Conservation (phyloP, 345 rosid genomes). For the Brassica napus region DNA sequence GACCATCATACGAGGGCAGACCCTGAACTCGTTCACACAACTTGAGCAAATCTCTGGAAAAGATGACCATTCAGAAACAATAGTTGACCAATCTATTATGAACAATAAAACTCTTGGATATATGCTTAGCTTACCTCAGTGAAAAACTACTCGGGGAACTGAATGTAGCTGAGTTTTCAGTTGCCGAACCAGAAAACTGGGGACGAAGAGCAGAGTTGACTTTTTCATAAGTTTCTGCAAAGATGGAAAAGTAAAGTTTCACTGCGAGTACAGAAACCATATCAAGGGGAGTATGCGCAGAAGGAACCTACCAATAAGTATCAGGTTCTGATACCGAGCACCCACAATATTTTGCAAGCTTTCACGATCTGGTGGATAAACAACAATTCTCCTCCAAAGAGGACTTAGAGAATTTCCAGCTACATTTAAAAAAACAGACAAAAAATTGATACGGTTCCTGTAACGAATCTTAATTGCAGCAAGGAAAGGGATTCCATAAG, state of each 20-base stretch:
- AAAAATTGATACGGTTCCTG: background rate
- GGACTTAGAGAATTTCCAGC: constrained; percentile 67
- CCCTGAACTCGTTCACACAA: constrained; percentile 82
- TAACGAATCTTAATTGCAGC: constrained; percentile 9
- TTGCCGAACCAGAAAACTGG: constrained; percentile 40
- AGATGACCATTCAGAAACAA: constrained; percentile 33
- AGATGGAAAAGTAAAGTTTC: constrained; percentile 26
- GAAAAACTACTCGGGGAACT: constrained; percentile 62
- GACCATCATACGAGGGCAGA: constrained; percentile 54
- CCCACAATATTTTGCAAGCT: constrained; percentile 63
- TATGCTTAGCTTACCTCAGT: constrained; percentile 54
- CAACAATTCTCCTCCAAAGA: constrained; percentile 87
- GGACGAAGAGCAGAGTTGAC: constrained; percentile 46
- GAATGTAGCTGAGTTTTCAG: constrained; percentile 42
- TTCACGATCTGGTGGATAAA: constrained; percentile 59
- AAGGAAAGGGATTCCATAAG: constrained; percentile 5
- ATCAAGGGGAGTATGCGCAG: constrained; percentile 12
- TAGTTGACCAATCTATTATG: constrained; percentile 13
- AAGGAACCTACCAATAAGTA: constrained; percentile 64
- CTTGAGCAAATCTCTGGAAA: constrained; percentile 86
- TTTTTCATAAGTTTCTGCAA: constrained; percentile 67
- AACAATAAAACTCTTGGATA: constrained; percentile 18
- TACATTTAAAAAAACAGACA: constrained; percentile 24
- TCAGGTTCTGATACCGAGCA: constrained; percentile 70
- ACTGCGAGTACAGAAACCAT: constrained; percentile 22